Evolutionary conservation across 2,329 filamentous ascomycete genomes (phyloP).

Genomic region (Alternaria triticimaculans): DNA sequence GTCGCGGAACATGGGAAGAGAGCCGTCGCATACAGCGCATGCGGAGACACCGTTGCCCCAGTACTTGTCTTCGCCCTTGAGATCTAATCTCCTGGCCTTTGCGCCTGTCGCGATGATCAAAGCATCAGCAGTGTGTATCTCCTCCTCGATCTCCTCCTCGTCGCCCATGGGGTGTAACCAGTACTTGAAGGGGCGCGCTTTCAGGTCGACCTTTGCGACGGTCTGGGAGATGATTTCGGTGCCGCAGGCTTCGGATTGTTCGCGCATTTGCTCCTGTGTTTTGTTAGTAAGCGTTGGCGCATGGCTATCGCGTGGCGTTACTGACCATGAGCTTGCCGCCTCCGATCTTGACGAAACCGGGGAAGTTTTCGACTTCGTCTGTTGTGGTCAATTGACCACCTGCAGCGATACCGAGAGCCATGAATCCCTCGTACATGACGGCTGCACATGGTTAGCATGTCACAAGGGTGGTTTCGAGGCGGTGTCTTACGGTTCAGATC

Average conservation of each 20-base stretch:
- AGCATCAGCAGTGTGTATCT: slow-evolving; percentile 83
- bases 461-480: too few relatives aligned
- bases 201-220: slow-evolving; percentile 83
- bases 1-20: slow-evolving; percentile 95
- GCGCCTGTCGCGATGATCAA: slow-evolving; percentile 96
- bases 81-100: slow-evolving; percentile 81
- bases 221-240: slow-evolving; percentile 94
- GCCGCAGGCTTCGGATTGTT: slow-evolving; percentile 89
- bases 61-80: slow-evolving; percentile 90
- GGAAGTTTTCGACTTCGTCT: slow-evolving; percentile 98
- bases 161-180: slow-evolving; percentile 78
- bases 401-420: slow-evolving; percentile 94
- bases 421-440: slow-evolving; percentile 96
- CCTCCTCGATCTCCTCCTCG: slow-evolving; percentile 71
- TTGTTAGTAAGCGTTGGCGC: slow-evolving; percentile 16
- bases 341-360: slow-evolving; percentile 90
- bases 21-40: slow-evolving; percentile 96
- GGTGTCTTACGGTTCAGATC: slow-evolving; percentile 78
- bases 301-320: neutral
- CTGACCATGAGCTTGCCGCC: slow-evolving; percentile 83
- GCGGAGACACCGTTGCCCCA: slow-evolving; percentile 98
- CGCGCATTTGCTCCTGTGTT: slow-evolving; percentile 80
- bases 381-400: slow-evolving; percentile 98
- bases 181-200: slow-evolving; percentile 86
- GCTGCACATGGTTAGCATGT: slow-evolving; percentile 57